Percentiles rank a stretch among this genome's conserved stretches.
phyloP scores from a whole-genome alignment of 2,329 filamentous ascomycete species.

The Ilyonectria sp. region DNA sequence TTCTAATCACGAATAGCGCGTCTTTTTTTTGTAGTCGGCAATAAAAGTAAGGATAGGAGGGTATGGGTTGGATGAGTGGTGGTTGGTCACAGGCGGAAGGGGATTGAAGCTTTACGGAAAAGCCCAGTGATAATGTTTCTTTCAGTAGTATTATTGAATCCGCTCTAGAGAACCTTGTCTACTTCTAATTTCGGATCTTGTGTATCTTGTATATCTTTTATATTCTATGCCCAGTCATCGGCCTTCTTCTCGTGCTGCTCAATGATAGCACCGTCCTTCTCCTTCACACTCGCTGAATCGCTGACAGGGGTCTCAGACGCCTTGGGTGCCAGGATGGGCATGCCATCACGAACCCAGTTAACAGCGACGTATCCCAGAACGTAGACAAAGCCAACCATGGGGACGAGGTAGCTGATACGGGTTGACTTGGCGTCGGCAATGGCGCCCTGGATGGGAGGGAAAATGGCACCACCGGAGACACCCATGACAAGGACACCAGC shows the following conservation, averaged over 20 bases:
- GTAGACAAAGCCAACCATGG: conserved; percentile 44
- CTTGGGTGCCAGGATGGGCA: conserved; percentile 34
- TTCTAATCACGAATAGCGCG: too few relatives aligned
- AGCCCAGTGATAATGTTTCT: too few relatives aligned
- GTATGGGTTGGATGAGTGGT: too few relatives aligned
- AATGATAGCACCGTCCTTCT: conserved; percentile 30
- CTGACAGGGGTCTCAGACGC: not conserved
- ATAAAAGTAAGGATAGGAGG: too few relatives aligned
- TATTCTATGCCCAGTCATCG: conserved; percentile 30
- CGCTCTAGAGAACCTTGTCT: too few relatives aligned
- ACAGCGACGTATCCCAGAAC: conserved; percentile 41
- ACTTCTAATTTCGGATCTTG: too few relatives aligned
- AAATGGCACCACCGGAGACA: conserved; percentile 77
- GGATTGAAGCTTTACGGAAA: too few relatives aligned
- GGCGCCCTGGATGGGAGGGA: conserved; percentile 40
- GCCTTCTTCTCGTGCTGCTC: conserved; percentile 44
- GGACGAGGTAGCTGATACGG: conserved; percentile 44
- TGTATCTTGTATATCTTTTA: too few relatives aligned
- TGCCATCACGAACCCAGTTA: conserved; percentile 40
- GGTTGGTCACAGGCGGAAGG: too few relatives aligned
- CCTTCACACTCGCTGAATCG: conserved; percentile 19
- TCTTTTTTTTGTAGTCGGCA: too few relatives aligned
- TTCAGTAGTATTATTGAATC: too few relatives aligned
- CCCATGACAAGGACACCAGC: conserved; percentile 79
- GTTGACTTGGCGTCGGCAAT: conserved; percentile 44